Evolutionary conservation across 1,139 yeast species (phyloP).

Genomic region (Lizanozyma gosingica): DNA sequence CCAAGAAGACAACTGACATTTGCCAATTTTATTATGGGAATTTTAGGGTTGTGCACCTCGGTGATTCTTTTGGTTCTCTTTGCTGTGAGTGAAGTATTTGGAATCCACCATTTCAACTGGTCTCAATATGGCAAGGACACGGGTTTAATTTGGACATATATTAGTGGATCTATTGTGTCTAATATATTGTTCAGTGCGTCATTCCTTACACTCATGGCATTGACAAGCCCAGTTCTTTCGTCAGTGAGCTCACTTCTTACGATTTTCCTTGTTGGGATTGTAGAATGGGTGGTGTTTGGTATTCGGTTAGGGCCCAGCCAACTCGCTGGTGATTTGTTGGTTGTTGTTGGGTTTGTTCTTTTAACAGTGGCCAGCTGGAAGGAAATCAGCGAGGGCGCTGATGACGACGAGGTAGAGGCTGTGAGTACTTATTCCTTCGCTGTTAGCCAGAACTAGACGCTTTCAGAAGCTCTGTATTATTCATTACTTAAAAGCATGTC

Average conservation of each 20-base stretch:
- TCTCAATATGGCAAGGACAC: constrained; percentile 38
- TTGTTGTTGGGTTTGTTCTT: constrained; percentile 58
- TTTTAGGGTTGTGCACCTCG: constrained; percentile 54
- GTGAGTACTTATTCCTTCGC: constrained; percentile 39
- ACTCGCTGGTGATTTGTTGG: constrained; percentile 46
- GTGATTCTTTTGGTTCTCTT: constrained; percentile 41
- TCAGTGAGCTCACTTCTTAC: constrained; percentile 76
- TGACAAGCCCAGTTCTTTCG: constrained; percentile 79
- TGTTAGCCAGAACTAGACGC: constrained; percentile 15
- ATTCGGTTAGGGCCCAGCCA: constrained; percentile 41
- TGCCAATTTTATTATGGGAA: constrained; percentile 38
- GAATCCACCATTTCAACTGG: constrained; percentile 50
- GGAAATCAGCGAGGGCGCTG: constrained; percentile 61
- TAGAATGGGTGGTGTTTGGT: constrained; percentile 68
- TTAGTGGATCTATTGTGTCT: constrained; percentile 44
- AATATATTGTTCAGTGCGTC: constrained; percentile 66
- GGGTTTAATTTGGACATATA: constrained; percentile 32
- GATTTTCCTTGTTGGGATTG: constrained; percentile 69
- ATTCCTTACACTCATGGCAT: constrained; percentile 70
- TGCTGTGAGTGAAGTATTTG: constrained; percentile 43
- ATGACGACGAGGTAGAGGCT: constrained; percentile 41
- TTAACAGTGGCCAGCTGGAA: constrained; percentile 69
- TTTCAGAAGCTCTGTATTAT: no score
- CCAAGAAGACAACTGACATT: constrained; percentile 41
- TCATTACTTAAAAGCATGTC: no score